These are phyloP conservation scores for Lichtheimia ramosa DNA, from an alignment of 371 early-diverging fungal genomes.

Conservation along the genomic window DNA sequence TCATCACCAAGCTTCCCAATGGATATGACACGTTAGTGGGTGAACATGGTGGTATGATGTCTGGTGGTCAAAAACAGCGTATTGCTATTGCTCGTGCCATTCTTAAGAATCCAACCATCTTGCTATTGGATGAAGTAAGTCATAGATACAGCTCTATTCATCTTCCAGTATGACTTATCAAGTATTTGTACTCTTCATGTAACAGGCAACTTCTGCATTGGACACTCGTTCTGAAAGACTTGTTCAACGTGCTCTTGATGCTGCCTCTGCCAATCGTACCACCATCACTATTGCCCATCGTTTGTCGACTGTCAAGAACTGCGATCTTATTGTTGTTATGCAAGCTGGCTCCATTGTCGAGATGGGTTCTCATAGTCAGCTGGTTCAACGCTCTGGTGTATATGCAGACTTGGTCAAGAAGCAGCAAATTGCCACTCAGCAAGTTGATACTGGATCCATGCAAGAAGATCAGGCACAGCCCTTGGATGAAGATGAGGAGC, in stretches of 20 bases:
- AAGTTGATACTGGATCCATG: slow-evolving; percentile 14
- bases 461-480: slow-evolving; percentile 4
- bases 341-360: slow-evolving; percentile 64
- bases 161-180: slow-evolving; percentile 26
- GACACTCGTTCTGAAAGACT: slow-evolving; percentile 72
- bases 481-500: slow-evolving; percentile 21
- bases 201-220: slow-evolving; percentile 71
- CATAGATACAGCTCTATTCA: background rate
- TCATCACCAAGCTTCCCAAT: slow-evolving; percentile 69
- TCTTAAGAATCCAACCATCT: slow-evolving; percentile 28
- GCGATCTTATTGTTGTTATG: slow-evolving; percentile 78
- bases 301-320: slow-evolving; percentile 68
- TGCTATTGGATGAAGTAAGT: slow-evolving; percentile 31
- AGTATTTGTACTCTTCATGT: slow-evolving; percentile 29
- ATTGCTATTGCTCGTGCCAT: slow-evolving; percentile 42
- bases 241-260: slow-evolving; percentile 74
- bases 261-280: slow-evolving; percentile 68
- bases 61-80: slow-evolving; percentile 72
- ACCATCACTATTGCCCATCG: slow-evolving; percentile 89
- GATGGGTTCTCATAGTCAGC: slow-evolving; percentile 60
- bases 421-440: slow-evolving; percentile 34
- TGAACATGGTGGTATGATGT: slow-evolving; percentile 71
- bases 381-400: slow-evolving; percentile 36
- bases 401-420: slow-evolving; percentile 49
- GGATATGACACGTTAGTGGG: slow-evolving; percentile 67